A percentile compares a stretch with the other conserved stretches of the same genome.
These are phyloP conservation scores for Cutaneotrichosporon sp. DNA, from an alignment of 1,284 basidiomycete genomes.

Conservation along the genomic window DNA sequence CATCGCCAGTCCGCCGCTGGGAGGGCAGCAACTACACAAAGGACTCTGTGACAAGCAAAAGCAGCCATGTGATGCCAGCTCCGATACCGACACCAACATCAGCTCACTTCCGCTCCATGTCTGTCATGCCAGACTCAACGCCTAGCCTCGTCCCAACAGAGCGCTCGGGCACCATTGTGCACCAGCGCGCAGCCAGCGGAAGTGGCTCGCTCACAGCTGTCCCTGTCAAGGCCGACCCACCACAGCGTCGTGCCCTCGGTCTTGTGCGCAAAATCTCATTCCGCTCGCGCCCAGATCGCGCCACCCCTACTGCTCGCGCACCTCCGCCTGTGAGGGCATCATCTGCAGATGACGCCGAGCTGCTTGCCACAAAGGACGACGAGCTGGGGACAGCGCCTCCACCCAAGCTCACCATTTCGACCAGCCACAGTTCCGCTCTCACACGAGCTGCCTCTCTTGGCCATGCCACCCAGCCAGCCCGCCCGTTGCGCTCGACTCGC, in stretches of 20 bases:
- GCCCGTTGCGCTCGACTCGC: slow-evolving; percentile 4
- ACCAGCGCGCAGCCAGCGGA: neutral
- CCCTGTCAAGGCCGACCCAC: neutral
- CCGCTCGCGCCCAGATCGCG: slow-evolving; percentile 11
- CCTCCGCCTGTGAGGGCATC: neutral
- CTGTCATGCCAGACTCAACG: neutral
- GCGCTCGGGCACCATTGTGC: neutral
- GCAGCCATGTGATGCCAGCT: neutral
- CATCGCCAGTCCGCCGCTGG: slow-evolving; percentile 1
- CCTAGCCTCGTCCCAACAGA: neutral
- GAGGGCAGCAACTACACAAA: neutral
- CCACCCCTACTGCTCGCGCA: neutral
- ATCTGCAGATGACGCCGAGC: slow-evolving; percentile 8
- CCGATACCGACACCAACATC: neutral
- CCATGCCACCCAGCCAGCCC: neutral
- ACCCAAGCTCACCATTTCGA: neutral
- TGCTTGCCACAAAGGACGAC: neutral
- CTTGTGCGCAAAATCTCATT: slow-evolving; percentile 22
- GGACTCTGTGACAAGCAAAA: neutral
- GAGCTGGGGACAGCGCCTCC: neutral
- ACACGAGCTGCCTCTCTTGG: neutral
- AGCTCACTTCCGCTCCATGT: neutral
- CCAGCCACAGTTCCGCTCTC: neutral
- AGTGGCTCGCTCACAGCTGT: neutral
- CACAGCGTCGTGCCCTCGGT: slow-evolving; percentile 14